These are phyloP conservation scores for Telopea speciosissima DNA, from an alignment of 177 flowering plant species.

Conservation along the genomic window DNA sequence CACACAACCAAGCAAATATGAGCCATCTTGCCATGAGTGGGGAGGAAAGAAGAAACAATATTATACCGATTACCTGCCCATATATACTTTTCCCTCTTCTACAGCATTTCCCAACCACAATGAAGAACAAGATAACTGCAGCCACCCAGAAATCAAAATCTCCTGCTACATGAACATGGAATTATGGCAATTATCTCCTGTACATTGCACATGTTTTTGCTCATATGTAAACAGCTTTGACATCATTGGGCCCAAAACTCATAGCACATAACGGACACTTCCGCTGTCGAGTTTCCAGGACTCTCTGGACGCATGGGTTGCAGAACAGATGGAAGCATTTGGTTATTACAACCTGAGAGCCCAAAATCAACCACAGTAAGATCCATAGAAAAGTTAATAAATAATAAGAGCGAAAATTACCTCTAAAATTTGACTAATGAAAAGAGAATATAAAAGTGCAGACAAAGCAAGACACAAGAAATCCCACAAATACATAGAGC, in stretches of 20 bases:
- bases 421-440: no score
- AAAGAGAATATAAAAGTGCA: no score
- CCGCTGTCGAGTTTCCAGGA: conserved; percentile 63
- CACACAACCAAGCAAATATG: conserved; percentile 1
- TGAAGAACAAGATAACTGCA: not conserved
- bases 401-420: no score
- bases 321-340: conserved; percentile 97
- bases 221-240: conserved; percentile 76
- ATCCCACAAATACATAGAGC: no score
- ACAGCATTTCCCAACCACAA: conserved; percentile 3
- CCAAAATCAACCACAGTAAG: not conserved
- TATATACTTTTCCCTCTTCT: not conserved
- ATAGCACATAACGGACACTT: conserved; percentile 70
- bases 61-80: not conserved
- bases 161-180: not conserved
- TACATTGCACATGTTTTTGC: not conserved
- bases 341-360: conserved; percentile 82
- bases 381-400: no score
- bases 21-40: conserved; percentile 8
- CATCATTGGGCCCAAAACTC: conserved; percentile 85
- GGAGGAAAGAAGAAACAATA: conserved; percentile 1
- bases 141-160: not conserved
- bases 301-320: conserved; percentile 61
- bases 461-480: no score
- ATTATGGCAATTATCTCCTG: not conserved